Base-by-base conservation (phyloP, 2,329 filamentous ascomycete species). In the Stagonosporopsis cucurbitacearum region DNA sequence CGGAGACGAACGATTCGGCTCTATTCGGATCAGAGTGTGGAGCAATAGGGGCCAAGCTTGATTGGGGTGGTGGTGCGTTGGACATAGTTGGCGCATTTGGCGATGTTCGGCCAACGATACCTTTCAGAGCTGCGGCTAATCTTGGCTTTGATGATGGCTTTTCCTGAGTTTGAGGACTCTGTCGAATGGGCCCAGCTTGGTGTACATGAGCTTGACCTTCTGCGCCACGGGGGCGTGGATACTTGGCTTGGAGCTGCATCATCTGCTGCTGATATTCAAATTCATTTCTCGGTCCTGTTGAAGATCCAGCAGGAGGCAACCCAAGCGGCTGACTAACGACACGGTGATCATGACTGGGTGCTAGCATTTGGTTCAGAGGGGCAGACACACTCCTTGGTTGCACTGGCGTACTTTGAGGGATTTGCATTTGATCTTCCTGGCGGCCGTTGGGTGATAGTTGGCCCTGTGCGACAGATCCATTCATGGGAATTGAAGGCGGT, bases 111-210 rank as follows among this genome's bases (percentile, higher is more conserved):
- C 67, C 64, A 36, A 60, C 71, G 22, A 74, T 50, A 15, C 52
- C 60, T 59, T 82, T 84, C 59, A 86, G 81, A n/a, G 85, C 65
- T n/a, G 67, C 71, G 15, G 67, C 61, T n/a, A 74, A 37, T 26
- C 65, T 70, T 19, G 68, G 67, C 22, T 64, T 69, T 0, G 62
- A 59, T 8, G 65, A 64, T 12, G 51, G 25, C 51, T 73, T 72
- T 22, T 67, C 67, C 13, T 70, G 63, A 35, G 54, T 58, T 20
- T 58, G 66, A 5, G 47, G 30, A 26, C 47, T 33, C 13, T 78
- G 73, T 8, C 64, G 52, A 7, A 12, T 46, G 12, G 58, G 42
- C 11, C 50, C 47, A 13, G 63, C 71, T 13, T 76, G 75, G 69
- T 76, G 46, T 17, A 75, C 72, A 8, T 74, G 66, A 13, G 75